Base-by-base conservation (phyloP, 1,139 yeast species). In the Hyphopichia fennica region DNA sequence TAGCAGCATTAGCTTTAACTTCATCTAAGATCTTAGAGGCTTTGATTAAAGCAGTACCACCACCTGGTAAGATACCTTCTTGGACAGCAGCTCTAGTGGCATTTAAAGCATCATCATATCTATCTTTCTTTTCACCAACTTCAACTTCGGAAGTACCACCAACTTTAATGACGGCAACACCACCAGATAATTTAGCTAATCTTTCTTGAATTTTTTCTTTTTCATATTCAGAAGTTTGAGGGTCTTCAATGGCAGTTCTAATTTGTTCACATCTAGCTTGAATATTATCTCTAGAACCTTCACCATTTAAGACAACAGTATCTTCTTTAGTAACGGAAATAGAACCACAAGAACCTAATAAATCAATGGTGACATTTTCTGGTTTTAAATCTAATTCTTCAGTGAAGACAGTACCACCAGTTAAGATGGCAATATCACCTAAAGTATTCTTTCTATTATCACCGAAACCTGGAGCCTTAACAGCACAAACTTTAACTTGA, bases 41-140 rank as follows among this genome's bases (percentile, higher is more conserved):
- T 82, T 93, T 93, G 61, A 91, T 82, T 66, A 93, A 81, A 52
- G 99, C 99, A 56, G 98, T 93, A 77, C 99, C 99, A 69, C 99
- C 99, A 77, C 99, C 99, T 66, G 99, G 99, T 57, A 93, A 81
- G 63, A 95, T 93, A 76, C 99, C 99, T 72, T 93, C 99, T 74
- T 93, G 96, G 51, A 93, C 99, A 51, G 99, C 99, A 55, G 99
- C 99, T 76, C 99, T 90, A 45, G 99, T 95, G 46, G 99, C 99
- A 67, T 95, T 93, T 64, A 93, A 81, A 39, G 99, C 99, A 75
- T 93, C 99, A 60, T 95, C 99, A 65, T 91, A 95, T 76, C 99
- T 90, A 69, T 93, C 99, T 79, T 93, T 93, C 96, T 93, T 95
- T 79, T 93, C 99, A 64, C 98, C 96, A 55, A 93, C 99, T 77